Evolutionary conservation across 129 eudicot species (phyloP).

Genomic region (Flaveria sonorensis): DNA sequence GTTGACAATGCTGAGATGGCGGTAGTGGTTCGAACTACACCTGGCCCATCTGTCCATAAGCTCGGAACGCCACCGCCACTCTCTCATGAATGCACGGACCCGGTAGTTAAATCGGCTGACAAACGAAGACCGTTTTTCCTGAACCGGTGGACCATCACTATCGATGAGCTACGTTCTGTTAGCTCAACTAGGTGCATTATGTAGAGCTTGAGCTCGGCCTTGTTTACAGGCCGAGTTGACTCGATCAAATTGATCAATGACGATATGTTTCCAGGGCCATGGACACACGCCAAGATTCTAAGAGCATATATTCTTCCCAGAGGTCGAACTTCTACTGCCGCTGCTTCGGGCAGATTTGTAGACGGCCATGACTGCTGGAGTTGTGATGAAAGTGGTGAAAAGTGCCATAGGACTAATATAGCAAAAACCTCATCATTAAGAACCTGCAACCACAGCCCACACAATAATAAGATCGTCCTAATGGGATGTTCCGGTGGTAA

Average conservation of each 20-base stretch:
- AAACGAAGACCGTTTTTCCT: slow-evolving; percentile 68
- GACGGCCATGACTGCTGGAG: slow-evolving; percentile 78
- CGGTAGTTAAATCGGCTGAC: slow-evolving; percentile 44
- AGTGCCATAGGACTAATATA: slow-evolving; percentile 87
- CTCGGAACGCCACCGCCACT: slow-evolving; percentile 65
- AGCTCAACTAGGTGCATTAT: slow-evolving; percentile 79
- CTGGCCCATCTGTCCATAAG: slow-evolving; percentile 59
- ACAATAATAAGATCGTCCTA: not conserved
- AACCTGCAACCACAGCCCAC: slow-evolving; percentile 46
- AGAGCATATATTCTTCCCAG: slow-evolving; percentile 48
- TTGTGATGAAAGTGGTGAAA: slow-evolving; percentile 83
- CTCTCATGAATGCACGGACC: slow-evolving; percentile 46
- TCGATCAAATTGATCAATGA: slow-evolving; percentile 65
- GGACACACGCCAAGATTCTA: slow-evolving; percentile 73
- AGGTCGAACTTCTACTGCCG: slow-evolving; percentile 22
- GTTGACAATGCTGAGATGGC: slow-evolving; percentile 67
- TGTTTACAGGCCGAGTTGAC: slow-evolving; percentile 56
- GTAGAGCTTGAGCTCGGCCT: slow-evolving; percentile 64
- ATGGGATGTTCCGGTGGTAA: too few species aligned
- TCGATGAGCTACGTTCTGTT: slow-evolving; percentile 84
- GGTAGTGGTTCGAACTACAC: slow-evolving; percentile 64
- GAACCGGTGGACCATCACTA: slow-evolving; percentile 68
- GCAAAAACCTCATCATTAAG: slow-evolving; percentile 83
- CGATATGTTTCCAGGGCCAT: slow-evolving; percentile 70
- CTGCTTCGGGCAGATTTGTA: slow-evolving; percentile 51